A percentile compares a stretch with the other conserved stretches of the same genome.
phyloP scores from a whole-genome alignment of 2,329 filamentous ascomycete genomes.

The Aspergillus puulaauensis region DNA sequence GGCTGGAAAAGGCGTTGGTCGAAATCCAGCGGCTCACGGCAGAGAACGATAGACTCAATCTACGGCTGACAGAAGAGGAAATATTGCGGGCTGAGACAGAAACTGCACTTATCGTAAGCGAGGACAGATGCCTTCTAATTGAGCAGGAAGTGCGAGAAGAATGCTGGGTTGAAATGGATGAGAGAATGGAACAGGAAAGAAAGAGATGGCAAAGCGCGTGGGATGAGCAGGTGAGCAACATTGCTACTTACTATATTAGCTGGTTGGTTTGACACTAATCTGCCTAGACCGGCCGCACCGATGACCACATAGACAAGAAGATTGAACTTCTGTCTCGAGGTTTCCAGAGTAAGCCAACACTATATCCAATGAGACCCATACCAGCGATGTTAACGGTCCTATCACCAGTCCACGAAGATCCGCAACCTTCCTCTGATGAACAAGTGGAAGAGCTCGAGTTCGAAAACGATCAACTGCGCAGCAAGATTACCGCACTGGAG shows the following conservation, averaged over 20 bases:
- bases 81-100: slow-evolving; percentile 71
- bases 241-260: neutral
- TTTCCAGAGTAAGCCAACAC: slow-evolving; percentile 41
- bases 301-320: slow-evolving; percentile 86
- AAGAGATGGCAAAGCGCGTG: slow-evolving; percentile 77
- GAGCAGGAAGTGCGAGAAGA: slow-evolving; percentile 88
- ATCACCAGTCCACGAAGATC: slow-evolving; percentile 46
- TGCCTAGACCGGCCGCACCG: slow-evolving; percentile 62
- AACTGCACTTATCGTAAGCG: slow-evolving; percentile 65
- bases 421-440: slow-evolving; percentile 54
- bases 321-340: slow-evolving; percentile 68
- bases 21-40: slow-evolving; percentile 78
- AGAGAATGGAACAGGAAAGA: slow-evolving; percentile 70
- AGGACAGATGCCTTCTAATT: slow-evolving; percentile 66
- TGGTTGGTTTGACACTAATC: slow-evolving; percentile 14
- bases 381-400: neutral
- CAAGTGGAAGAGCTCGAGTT: slow-evolving; percentile 64
- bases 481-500: slow-evolving; percentile 64
- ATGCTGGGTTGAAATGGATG: slow-evolving; percentile 82
- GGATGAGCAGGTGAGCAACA: slow-evolving; percentile 63
- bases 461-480: slow-evolving; percentile 69
- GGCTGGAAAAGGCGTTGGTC: slow-evolving; percentile 77
- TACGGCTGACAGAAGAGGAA: slow-evolving; percentile 69
- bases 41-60: slow-evolving; percentile 72
- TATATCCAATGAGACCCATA: neutral